Base-by-base conservation (phyloP, 108 stramenopile genomes). In the Cyclotella atomus region DNA sequence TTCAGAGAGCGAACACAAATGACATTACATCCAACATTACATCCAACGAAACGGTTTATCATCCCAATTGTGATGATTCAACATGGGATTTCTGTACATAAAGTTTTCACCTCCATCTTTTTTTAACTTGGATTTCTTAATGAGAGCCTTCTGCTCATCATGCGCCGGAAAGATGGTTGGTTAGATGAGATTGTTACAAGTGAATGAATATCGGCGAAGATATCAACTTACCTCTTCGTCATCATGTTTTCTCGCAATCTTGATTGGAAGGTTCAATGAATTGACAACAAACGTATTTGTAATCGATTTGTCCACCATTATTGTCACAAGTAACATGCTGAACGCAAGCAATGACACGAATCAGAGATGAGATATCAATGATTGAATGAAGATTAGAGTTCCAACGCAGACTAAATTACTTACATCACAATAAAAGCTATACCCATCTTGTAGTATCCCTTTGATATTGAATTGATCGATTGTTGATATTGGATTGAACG, bases 81-180 rank as follows among this genome's bases (percentile, higher is more conserved):
- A 65, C 45, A 71, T 65, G 19, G 78, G 78, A 41, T 79, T 54
- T 24, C 78, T 70, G 53, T 79, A 79, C 71, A 72, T 68, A 64
- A 79, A 79, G 20, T 68, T 79, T 54, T 67, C 78, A 35, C 71
- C 70, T 54, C 71, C 71, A 33, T 79, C 71, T 23, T 24, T 41
- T 25, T 66, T 23, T 28, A 68, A 27, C 2, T 50, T 46, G 7
- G 78, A 68, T 45, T 62, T 46, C 46, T 52, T 19, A 17, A 79
- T 27, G 21, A 79, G 60, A 33, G 65, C 34, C 25, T 57, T 65
- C 74, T 75, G 12, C 25, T 27, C 17, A 16, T 24, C 32, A n/a
- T n/a, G n/a, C n/a, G n/a, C n/a, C n/a, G n/a, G n/a, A n/a, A n/a
- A n/a, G n/a, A n/a, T n/a, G 41, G 15, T 41, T 2, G 28, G 27